phyloP scores from a whole-genome alignment of 768 basidiomycete genomes.

The Phylloporus sp. region DNA sequence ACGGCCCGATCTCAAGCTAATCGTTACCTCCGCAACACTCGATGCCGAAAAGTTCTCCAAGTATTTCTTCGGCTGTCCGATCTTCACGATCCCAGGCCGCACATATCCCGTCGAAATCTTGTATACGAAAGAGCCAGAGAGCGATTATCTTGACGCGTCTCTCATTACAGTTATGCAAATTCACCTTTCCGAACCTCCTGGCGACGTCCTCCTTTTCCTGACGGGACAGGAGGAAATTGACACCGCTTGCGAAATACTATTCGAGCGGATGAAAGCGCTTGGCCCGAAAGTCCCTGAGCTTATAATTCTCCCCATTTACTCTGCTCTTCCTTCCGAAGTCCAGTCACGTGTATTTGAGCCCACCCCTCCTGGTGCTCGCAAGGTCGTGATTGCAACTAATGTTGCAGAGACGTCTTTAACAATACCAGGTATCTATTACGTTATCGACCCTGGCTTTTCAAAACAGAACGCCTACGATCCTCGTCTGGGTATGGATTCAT shows the following conservation, averaged over 20 bases:
- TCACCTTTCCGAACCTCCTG: conserved; percentile 95
- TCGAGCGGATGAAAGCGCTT: conserved; percentile 97
- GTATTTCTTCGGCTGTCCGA: conserved; percentile 98
- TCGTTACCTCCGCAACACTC: conserved; percentile 98
- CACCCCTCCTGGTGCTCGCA: conserved; percentile 95
- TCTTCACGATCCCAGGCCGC: conserved; percentile 99
- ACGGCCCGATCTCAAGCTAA: conserved; percentile 92
- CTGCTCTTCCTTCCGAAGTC: conserved; percentile 95
- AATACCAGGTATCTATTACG: conserved; percentile 98
- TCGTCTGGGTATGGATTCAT: conserved; percentile 95
- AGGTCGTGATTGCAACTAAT: conserved; percentile 99
- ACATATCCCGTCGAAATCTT: conserved; percentile 97
- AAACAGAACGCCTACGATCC: conserved; percentile 99
- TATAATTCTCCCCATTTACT: conserved; percentile 95
- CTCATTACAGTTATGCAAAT: conserved; percentile 99
- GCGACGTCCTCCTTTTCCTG: conserved; percentile 93
- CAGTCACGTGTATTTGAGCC: conserved; percentile 98
- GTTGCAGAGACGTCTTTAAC: conserved; percentile 98
- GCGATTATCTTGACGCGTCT: conserved; percentile 95
- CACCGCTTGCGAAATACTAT: conserved; percentile 94
- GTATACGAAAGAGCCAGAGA: conserved; percentile 99
- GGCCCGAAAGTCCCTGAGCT: conserved; percentile 99
- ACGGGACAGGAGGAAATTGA: conserved; percentile 99
- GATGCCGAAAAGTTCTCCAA: conserved; percentile 99
- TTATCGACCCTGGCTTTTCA: conserved; percentile 96